These are phyloP conservation scores for Rhodotorula paludigena DNA, from an alignment of 768 basidiomycete species.

Conservation along the genomic window DNA sequence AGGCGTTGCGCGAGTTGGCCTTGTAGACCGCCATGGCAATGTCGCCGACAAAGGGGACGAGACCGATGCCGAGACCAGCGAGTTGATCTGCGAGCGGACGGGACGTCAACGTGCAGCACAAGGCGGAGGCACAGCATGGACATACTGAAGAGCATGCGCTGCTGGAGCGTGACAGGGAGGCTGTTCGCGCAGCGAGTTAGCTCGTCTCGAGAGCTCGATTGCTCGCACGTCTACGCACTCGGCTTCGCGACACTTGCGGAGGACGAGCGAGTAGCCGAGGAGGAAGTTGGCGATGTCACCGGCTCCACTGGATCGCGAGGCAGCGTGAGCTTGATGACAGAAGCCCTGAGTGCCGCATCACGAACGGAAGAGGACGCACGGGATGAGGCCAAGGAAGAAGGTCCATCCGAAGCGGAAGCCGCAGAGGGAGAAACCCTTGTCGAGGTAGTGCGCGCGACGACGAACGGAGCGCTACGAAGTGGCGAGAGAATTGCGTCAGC, in stretches of 20 bases:
- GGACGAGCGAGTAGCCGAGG: slow-evolving; percentile 70
- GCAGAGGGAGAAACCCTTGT: slow-evolving; percentile 74
- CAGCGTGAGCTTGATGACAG: no score
- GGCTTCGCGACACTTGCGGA: slow-evolving; percentile 67
- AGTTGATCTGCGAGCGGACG: slow-evolving; percentile 54
- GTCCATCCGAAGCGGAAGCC: slow-evolving; percentile 68
- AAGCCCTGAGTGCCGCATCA: neutral
- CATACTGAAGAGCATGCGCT: slow-evolving; percentile 62
- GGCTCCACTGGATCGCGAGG: slow-evolving; percentile 6
- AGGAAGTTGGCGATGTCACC: slow-evolving; percentile 52
- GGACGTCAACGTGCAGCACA: neutral
- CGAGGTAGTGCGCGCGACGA: slow-evolving; percentile 57
- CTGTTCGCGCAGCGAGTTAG: neutral
- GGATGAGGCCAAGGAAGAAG: neutral
- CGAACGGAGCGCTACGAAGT: slow-evolving; percentile 30
- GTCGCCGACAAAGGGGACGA: slow-evolving; percentile 71
- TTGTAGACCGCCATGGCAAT: slow-evolving; percentile 65
- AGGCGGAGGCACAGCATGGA: neutral
- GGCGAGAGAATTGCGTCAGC: no score
- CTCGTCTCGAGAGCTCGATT: neutral
- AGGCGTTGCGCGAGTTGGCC: slow-evolving; percentile 74
- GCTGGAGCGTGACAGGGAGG: slow-evolving; percentile 52
- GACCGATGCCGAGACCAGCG: slow-evolving; percentile 59
- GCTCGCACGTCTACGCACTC: slow-evolving; percentile 49
- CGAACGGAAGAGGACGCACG: neutral